phyloP scores from a whole-genome alignment of 352 stramenopile genomes.

The Globisporangium yorkense region DNA sequence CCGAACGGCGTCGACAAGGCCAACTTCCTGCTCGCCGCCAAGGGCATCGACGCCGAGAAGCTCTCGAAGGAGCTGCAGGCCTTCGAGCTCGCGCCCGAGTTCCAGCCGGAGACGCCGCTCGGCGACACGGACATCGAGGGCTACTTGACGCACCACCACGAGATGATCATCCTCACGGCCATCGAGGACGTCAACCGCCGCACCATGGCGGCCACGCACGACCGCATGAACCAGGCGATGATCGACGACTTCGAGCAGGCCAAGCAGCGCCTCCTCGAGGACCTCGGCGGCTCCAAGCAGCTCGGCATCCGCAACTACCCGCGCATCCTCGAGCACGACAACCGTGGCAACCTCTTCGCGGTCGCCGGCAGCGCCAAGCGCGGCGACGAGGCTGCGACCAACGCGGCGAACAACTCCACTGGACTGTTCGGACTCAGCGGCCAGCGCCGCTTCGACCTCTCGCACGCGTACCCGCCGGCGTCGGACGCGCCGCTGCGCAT shows the following conservation, averaged over 20 bases:
- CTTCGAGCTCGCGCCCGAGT: slow-evolving; percentile 71
- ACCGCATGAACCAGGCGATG: slow-evolving; percentile 83
- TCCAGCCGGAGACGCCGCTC: slow-evolving; percentile 77
- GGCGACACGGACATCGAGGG: slow-evolving; percentile 82
- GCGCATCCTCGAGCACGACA: slow-evolving; percentile 37
- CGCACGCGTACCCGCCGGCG: slow-evolving; percentile 17
- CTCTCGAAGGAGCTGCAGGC: slow-evolving; percentile 76
- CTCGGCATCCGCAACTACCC: slow-evolving; percentile 71
- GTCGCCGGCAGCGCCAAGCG: slow-evolving; percentile 29
- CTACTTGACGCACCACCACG: slow-evolving; percentile 87
- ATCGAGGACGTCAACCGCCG: slow-evolving; percentile 83
- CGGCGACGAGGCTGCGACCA: slow-evolving; percentile 4
- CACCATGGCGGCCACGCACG: slow-evolving; percentile 74
- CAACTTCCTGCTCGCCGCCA: slow-evolving; percentile 79
- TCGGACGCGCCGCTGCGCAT: slow-evolving; percentile 38
- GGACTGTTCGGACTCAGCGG: slow-evolving; percentile 41
- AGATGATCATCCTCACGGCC: slow-evolving; percentile 89
- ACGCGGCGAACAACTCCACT: slow-evolving; percentile 14
- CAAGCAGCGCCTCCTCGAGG: slow-evolving; percentile 71
- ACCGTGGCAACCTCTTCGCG: slow-evolving; percentile 44
- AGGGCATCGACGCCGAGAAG: slow-evolving; percentile 85
- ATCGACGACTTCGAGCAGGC: slow-evolving; percentile 81
- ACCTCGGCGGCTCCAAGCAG: slow-evolving; percentile 58
- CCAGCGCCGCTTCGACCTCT: slow-evolving; percentile 48
- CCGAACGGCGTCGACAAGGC: slow-evolving; percentile 51